Evolutionary conservation across 352 stramenopile species (phyloP).

Genomic region (Phytophthora europaea): DNA sequence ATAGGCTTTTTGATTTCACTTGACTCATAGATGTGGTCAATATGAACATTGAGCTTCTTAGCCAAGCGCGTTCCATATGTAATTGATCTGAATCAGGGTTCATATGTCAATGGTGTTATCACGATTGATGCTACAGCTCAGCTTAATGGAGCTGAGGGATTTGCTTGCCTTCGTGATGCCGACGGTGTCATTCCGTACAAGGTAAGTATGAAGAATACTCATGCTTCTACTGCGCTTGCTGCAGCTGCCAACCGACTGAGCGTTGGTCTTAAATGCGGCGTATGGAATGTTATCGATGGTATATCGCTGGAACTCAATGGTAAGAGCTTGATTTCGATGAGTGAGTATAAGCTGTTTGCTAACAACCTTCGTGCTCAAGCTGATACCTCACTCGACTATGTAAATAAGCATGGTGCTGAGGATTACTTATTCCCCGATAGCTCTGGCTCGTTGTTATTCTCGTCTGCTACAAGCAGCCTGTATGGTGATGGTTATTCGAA

Average conservation of each 20-base stretch:
- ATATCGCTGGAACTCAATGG: conserved; percentile 29
- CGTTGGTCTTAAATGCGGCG: conserved; percentile 29
- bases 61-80: too few relatives aligned
- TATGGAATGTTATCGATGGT: conserved; percentile 43
- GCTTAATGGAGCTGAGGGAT: conserved; percentile 9
- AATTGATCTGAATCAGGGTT: conserved; percentile 8
- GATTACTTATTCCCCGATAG: too few relatives aligned
- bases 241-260: conserved; percentile 29
- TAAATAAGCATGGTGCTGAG: too few relatives aligned
- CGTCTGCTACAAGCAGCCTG: too few relatives aligned
- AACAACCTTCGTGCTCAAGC: too few relatives aligned
- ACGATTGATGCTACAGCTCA: conserved; percentile 16
- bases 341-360: conserved; percentile 24
- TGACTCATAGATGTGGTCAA: too few relatives aligned
- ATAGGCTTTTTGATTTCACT: too few relatives aligned
- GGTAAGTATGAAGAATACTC: conserved; percentile 2
- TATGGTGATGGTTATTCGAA: too few relatives aligned
- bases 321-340: conserved; percentile 26
- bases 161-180: conserved; percentile 10
- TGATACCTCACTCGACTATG: too few relatives aligned
- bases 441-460: too few relatives aligned
- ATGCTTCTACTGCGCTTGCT: not conserved
- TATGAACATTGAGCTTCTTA: not conserved
- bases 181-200: conserved; percentile 8
- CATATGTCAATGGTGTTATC: conserved; percentile 6